phyloP scores from a whole-genome alignment of 164 flowering plant genomes.

The Vitis labrusca region DNA sequence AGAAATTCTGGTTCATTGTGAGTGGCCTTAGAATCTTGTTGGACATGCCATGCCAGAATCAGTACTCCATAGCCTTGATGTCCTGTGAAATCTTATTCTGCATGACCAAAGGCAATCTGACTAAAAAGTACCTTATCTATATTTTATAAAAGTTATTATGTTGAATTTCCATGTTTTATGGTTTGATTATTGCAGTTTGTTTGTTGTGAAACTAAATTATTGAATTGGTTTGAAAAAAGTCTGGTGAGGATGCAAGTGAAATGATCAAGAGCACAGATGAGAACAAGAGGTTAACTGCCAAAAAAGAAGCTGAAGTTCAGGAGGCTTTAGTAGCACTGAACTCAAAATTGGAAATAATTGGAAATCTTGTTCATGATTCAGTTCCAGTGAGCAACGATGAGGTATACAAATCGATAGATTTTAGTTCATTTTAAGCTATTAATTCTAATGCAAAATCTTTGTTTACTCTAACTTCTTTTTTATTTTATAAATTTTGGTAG shows the following conservation, averaged over 20 bases:
- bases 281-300: conserved; percentile 51
- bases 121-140: too few species aligned
- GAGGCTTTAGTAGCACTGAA: conserved; percentile 51
- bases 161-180: background rate
- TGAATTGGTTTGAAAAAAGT: conserved; percentile 22
- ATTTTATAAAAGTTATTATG: too few species aligned
- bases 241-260: conserved; percentile 67
- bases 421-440: background rate
- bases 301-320: conserved; percentile 73
- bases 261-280: conserved; percentile 60
- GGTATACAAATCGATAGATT: conserved; percentile 31
- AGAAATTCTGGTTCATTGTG: too few species aligned
- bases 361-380: conserved; percentile 94
- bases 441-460: background rate
- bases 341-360: conserved; percentile 54
- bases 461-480: background rate
- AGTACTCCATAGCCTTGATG: too few species aligned
- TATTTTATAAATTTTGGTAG: conserved; percentile 29
- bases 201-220: conserved; percentile 3
- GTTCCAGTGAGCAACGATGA: conserved; percentile 80
- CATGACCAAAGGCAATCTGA: too few species aligned
- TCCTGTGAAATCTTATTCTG: too few species aligned
- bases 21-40: too few species aligned
- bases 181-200: background rate
- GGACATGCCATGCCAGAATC: too few species aligned